phyloP scores from a whole-genome alignment of 2,329 filamentous ascomycete species.

The Arthroderma uncinatum region DNA sequence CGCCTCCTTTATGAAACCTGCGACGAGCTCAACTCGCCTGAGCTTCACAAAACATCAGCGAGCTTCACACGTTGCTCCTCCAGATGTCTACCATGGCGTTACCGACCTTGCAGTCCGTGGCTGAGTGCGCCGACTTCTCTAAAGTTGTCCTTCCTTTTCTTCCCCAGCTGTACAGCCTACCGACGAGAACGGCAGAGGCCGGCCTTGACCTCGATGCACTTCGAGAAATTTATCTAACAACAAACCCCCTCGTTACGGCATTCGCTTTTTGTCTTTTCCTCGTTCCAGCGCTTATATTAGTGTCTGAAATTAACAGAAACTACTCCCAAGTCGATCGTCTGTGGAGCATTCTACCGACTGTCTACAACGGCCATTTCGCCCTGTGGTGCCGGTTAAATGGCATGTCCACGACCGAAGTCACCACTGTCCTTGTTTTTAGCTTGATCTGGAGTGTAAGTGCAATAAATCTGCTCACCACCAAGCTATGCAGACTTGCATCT shows the following conservation, averaged over 20 bases:
- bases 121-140: constrained; percentile 65
- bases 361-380: constrained; percentile 77
- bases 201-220: constrained; percentile 52
- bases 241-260: constrained; percentile 72
- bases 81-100: constrained; percentile 49
- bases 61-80: neutral
- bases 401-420: constrained; percentile 57
- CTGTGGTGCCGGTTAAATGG: constrained; percentile 70
- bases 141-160: constrained; percentile 66
- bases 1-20: neutral
- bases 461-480: neutral
- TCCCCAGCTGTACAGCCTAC: constrained; percentile 58
- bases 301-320: constrained; percentile 79
- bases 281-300: constrained; percentile 59
- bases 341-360: constrained; percentile 79
- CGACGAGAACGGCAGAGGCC: constrained; percentile 51
- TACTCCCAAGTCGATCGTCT: constrained; percentile 92
- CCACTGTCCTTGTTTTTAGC: constrained; percentile 60
- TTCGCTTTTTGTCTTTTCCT: constrained; percentile 61
- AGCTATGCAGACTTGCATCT: neutral
- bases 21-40: neutral
- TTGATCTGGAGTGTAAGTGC: constrained; percentile 65
- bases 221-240: constrained; percentile 62
- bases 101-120: constrained; percentile 50
- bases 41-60: neutral